Evolutionary conservation across 108 stramenopile genomes (phyloP).

Genomic region (Craspedostauros australis): DNA sequence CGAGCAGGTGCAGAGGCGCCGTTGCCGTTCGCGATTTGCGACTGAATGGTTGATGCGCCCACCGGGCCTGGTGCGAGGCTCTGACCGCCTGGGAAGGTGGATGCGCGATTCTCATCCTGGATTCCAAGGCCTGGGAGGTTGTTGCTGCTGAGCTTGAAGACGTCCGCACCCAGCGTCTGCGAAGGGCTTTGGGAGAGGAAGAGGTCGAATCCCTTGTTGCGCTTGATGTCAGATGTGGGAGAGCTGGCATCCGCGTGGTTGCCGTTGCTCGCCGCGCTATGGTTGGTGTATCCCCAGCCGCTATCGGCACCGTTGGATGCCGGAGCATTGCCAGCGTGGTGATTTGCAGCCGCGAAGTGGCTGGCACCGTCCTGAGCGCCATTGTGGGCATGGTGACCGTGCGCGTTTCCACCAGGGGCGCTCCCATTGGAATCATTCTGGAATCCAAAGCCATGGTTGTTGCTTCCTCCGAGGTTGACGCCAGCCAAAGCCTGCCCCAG

Average conservation of each 20-base stretch:
- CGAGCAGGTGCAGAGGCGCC: background rate
- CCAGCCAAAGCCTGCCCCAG: conserved; percentile 44
- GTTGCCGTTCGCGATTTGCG: background rate
- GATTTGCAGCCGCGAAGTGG: too few species aligned
- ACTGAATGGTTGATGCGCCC: background rate
- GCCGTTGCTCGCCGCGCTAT: too few species aligned
- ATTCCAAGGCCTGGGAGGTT: conserved; percentile 27
- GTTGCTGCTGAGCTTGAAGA: conserved; percentile 42
- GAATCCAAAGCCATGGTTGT: conserved; percentile 16
- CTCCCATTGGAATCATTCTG: too few species aligned
- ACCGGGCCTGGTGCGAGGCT: background rate
- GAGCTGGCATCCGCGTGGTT: background rate
- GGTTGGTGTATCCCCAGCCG: too few species aligned
- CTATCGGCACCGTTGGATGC: background rate
- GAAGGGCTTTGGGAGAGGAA: conserved; percentile 79
- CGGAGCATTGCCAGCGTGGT: background rate
- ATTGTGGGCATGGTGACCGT: too few species aligned
- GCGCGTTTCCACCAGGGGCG: too few species aligned
- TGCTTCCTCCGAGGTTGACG: conserved; percentile 21
- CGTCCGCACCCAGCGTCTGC: conserved; percentile 73
- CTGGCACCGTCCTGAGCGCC: too few species aligned
- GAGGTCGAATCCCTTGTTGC: conserved; percentile 57
- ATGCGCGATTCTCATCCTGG: background rate
- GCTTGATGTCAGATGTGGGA: background rate
- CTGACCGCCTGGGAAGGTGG: background rate